Percentiles rank a stretch among this genome's conserved stretches.
These are phyloP conservation scores for Aegle marmelos DNA, from an alignment of 345 rosid species.

Conservation along the genomic window DNA sequence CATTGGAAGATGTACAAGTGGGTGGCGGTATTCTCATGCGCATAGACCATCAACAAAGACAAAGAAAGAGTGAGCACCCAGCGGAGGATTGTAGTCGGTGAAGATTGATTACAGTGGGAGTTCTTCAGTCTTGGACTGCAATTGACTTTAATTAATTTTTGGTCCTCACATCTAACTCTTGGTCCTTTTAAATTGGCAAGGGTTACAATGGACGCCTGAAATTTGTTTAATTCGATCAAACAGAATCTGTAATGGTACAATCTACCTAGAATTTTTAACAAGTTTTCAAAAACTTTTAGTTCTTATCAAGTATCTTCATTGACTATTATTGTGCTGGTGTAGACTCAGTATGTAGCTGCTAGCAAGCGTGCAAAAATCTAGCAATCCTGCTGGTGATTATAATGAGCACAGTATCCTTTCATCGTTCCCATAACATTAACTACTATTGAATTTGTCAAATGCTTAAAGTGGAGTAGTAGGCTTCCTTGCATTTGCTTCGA, in stretches of 20 bases:
- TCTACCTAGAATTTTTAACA: background rate
- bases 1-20: conserved; percentile 66
- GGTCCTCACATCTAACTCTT: background rate
- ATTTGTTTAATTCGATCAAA: background rate
- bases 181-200: background rate
- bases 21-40: conserved; percentile 32
- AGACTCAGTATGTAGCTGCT: too few species aligned
- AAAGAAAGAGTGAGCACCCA: conserved; percentile 46
- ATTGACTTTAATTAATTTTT: background rate
- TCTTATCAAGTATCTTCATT: background rate
- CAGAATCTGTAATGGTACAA: background rate
- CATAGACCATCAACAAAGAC: conserved; percentile 42
- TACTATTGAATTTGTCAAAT: too few species aligned
- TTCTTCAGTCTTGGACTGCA: background rate
- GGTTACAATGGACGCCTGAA: background rate
- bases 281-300: background rate
- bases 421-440: rapidly evolving
- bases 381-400: too few species aligned
- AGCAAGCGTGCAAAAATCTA: too few species aligned
- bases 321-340: too few species aligned
- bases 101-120: background rate
- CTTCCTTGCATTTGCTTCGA: too few species aligned
- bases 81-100: background rate
- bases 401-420: too few species aligned
- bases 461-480: too few species aligned